Percentiles rank a stretch among this genome's conserved stretches.
Evolutionary conservation across 169 alveolate genomes (phyloP).

Genomic region (Plasmodium gonderi): DNA sequence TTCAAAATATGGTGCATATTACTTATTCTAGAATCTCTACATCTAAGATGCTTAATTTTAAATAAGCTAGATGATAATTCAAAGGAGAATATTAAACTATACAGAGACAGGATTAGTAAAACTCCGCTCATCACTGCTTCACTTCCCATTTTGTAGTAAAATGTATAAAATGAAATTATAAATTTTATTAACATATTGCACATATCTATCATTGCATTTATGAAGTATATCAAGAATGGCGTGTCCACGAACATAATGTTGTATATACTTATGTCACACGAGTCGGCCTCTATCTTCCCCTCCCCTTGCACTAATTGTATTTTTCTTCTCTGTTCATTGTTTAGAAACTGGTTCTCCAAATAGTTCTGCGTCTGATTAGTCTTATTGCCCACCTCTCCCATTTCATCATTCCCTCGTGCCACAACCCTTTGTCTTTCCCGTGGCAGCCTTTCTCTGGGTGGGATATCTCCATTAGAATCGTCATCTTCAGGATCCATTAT

Average conservation of each 20-base stretch:
- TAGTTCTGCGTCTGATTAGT: no score
- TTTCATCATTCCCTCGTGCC: no score
- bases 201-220: neutral
- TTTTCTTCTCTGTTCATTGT: neutral
- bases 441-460: no score
- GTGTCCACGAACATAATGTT: conserved; percentile 71
- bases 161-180: conserved; percentile 20
- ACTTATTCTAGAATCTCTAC: conserved; percentile 44
- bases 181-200: conserved; percentile 22
- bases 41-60: conserved; percentile 20
- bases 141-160: conserved; percentile 51
- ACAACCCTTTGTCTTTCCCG: no score
- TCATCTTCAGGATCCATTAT: no score
- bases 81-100: conserved; percentile 7
- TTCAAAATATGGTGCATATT: conserved; percentile 63
- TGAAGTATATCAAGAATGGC: conserved; percentile 21
- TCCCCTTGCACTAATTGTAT: neutral
- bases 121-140: conserved; percentile 8
- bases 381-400: no score
- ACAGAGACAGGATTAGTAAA: neutral
- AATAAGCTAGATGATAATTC: conserved; percentile 27
- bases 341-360: neutral
- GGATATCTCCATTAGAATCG: no score
- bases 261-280: conserved; percentile 31
- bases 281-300: neutral